Evolutionary conservation across 257 asterid genomes (phyloP).

Genomic region (Datura wrightii): DNA sequence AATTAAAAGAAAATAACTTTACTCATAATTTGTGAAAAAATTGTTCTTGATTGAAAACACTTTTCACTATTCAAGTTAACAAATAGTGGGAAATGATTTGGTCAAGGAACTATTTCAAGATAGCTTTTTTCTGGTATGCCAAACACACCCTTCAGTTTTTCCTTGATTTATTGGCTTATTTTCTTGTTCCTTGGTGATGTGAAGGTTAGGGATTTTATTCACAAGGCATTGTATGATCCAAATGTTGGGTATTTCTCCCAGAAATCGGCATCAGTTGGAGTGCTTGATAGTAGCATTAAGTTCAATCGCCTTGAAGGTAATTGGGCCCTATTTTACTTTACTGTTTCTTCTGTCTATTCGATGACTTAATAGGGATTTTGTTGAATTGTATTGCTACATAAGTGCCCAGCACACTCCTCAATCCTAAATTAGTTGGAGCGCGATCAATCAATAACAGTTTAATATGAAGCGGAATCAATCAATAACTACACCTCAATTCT

Average conservation of each 20-base stretch:
- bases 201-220: constrained; percentile 92
- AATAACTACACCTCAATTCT: background rate
- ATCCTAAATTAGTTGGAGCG: background rate
- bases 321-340: background rate
- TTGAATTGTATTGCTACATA: background rate
- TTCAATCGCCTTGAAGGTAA: constrained; percentile 81
- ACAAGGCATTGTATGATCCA: constrained; percentile 79
- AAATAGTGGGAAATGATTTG: background rate
- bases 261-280: constrained; percentile 89
- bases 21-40: background rate
- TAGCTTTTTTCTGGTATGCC: background rate
- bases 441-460: background rate
- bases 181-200: constrained; percentile 14
- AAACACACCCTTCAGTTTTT: background rate
- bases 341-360: background rate
- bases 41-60: background rate
- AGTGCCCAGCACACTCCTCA: background rate
- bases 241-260: constrained; percentile 83
- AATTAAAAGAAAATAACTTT: too few relatives aligned
- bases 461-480: background rate
- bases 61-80: background rate
- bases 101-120: background rate
- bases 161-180: background rate
- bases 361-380: constrained; percentile 12
- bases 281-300: constrained; percentile 82